phyloP scores from a whole-genome alignment of 2,329 filamentous ascomycete genomes.

The Sporothrix inflata region DNA sequence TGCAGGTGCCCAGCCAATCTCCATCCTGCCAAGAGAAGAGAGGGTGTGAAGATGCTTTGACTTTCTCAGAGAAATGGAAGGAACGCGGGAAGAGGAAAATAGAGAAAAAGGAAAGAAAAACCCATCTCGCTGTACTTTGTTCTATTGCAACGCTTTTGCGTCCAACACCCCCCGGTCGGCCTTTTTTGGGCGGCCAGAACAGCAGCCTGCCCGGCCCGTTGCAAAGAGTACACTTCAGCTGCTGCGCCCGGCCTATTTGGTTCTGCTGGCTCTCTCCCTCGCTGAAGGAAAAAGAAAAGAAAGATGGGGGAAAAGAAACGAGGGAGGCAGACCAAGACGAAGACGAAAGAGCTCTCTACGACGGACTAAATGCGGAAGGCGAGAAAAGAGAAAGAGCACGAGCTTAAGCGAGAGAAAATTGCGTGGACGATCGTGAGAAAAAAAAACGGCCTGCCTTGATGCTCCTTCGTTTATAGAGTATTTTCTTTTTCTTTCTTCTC shows the following conservation, averaged over 20 bases:
- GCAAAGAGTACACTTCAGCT: constrained; percentile 3
- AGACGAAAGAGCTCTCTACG: background rate
- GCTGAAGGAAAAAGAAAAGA: constrained; percentile 9
- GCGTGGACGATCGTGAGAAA: background rate
- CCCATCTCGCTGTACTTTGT: background rate
- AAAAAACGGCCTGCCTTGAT: background rate
- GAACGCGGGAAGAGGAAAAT: background rate
- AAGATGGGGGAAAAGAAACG: background rate
- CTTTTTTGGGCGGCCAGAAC: background rate
- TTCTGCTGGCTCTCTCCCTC: background rate
- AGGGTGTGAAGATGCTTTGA: background rate
- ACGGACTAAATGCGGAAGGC: background rate
- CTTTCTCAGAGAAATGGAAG: background rate
- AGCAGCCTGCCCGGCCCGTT: background rate
- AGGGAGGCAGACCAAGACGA: background rate
- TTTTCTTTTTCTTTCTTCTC: background rate
- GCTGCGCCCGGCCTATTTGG: background rate
- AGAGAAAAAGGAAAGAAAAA: background rate
- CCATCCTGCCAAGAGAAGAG: background rate
- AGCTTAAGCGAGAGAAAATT: background rate
- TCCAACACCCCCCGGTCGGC: background rate
- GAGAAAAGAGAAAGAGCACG: background rate
- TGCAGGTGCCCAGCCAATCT: constrained; percentile 21
- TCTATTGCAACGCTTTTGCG: constrained; percentile 5
- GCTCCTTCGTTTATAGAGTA: background rate